A percentile compares a stretch with the other conserved stretches of the same genome.
phyloP scores from a whole-genome alignment of 768 basidiomycete genomes.

The Termitomyces sp. region DNA sequence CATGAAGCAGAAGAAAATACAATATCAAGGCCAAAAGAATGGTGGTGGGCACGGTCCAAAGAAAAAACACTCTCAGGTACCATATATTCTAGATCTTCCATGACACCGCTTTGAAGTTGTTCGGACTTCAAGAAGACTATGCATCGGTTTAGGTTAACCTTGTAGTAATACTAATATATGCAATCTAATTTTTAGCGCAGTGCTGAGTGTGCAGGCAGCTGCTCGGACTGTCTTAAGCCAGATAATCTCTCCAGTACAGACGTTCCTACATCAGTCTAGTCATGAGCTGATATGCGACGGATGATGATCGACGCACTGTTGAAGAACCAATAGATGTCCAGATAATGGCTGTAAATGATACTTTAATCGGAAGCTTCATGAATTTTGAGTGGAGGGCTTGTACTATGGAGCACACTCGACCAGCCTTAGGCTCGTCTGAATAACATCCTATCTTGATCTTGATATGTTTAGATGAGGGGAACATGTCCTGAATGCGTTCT shows the following conservation, averaged over 20 bases:
- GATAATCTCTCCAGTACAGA: background rate
- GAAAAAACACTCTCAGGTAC: too few species aligned
- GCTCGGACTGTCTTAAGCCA: background rate
- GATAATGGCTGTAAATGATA: background rate
- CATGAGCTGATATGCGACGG: background rate
- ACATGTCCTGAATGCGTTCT: background rate
- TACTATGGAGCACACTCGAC: background rate
- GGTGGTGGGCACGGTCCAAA: too few species aligned
- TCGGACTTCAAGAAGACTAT: too few species aligned
- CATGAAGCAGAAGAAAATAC: background rate
- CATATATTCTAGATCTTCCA: too few species aligned
- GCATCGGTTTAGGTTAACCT: too few species aligned
- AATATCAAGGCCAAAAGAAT: background rate
- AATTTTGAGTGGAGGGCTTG: background rate
- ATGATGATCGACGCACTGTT: background rate
- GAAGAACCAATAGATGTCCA: background rate
- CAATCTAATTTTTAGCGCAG: too few species aligned
- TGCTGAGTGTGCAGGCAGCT: too few species aligned
- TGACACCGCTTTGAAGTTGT: too few species aligned
- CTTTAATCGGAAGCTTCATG: background rate
- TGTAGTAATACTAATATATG: too few species aligned
- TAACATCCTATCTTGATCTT: background rate
- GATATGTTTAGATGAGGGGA: background rate
- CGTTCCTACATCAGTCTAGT: background rate
- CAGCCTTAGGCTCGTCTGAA: background rate